phyloP scores from a whole-genome alignment of 2,329 filamentous ascomycete genomes.

The Parastagonospora nodorum region DNA sequence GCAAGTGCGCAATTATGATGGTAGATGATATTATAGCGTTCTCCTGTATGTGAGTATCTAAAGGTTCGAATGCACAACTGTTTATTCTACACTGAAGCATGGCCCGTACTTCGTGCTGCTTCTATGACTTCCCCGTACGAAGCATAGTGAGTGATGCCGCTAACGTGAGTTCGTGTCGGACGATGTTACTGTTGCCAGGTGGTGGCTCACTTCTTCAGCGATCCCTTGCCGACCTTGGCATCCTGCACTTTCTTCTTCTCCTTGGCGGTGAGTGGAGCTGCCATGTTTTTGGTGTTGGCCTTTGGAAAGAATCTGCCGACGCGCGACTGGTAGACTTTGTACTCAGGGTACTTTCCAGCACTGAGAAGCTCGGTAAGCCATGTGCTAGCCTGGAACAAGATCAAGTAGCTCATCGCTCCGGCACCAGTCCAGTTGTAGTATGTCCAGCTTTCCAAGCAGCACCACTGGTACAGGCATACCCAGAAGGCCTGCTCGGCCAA shows the following conservation, averaged over 20 bases:
- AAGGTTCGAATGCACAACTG: too few relatives aligned
- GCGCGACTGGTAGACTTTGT: conserved; percentile 78
- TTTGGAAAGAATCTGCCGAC: conserved; percentile 84
- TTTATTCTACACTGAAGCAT: too few relatives aligned
- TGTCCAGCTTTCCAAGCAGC: conserved; percentile 71
- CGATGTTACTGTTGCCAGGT: too few relatives aligned
- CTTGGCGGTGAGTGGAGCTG: conserved; percentile 23
- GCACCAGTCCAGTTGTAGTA: conserved; percentile 78
- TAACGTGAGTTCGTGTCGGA: too few relatives aligned
- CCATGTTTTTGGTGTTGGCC: conserved; percentile 38
- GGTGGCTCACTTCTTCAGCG: neutral
- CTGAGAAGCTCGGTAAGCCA: conserved; percentile 85
- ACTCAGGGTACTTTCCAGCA: conserved; percentile 83
- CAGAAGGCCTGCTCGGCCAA: conserved; percentile 89
- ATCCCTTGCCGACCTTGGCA: conserved; percentile 25
- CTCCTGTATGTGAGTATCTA: too few relatives aligned
- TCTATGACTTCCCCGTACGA: too few relatives aligned
- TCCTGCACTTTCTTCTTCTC: conserved; percentile 27
- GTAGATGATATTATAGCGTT: neutral
- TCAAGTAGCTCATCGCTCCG: conserved; percentile 71
- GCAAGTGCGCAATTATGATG: neutral
- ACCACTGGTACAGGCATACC: conserved; percentile 88
- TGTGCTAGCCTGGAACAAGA: conserved; percentile 89
- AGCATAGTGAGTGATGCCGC: too few relatives aligned
- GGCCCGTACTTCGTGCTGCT: too few relatives aligned